Evolutionary conservation across 164 flowering plant genomes (phyloP), one percentile per base, ranked within the genome.

Genomic region (Taxillus chinensis): DNA sequence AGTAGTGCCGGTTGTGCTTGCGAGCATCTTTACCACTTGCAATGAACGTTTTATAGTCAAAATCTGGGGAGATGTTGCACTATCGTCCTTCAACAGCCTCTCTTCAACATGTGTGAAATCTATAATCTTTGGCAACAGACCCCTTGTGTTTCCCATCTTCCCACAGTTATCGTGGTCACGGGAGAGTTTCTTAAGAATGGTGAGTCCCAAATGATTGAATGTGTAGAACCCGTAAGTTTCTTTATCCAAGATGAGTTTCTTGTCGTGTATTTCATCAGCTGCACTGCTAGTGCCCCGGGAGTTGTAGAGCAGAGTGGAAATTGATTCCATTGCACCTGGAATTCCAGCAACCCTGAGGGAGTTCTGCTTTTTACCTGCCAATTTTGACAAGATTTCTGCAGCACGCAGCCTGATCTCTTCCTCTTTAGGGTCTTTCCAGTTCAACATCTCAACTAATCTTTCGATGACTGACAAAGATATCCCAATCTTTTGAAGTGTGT

Each of bases 311-410:
- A 93, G 69, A 6, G 91, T 86, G n/a, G 99, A 87, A 50, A 93
- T 89, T 42, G 97, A 89, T 58, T 93, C 96, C 87, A 93, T 77
- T 1, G 97, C 90, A 8, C 99, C 97, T 0, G 97, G 85, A 49
- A 93, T 84, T 39, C 93, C 97, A 7, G 97, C 90, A 27, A 93
- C 89, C 4, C 95, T 78, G 2, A 89, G 79, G 2, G 92, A 77
- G 59, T 93, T 89, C 64, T 86, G 97, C 69, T 82, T 88, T 70
- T 89, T 87, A 2, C 95, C 85, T 1, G 95, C 86, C 10, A 93
- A 74, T 62, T 76, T 75, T 15, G 87, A 79, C 63, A 93, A 54
- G 0, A 93, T 87, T 45, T 80, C 82, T n/a, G 95, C 97, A 3
- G 99, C 89, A 16, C 89, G 79, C 58, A 57, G 71, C 67, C 99